Evolutionary conservation across 2,329 filamentous ascomycete genomes (phyloP), one percentile per base, ranked within the genome.

Genomic region (Pseudogymnoascus sp.): DNA sequence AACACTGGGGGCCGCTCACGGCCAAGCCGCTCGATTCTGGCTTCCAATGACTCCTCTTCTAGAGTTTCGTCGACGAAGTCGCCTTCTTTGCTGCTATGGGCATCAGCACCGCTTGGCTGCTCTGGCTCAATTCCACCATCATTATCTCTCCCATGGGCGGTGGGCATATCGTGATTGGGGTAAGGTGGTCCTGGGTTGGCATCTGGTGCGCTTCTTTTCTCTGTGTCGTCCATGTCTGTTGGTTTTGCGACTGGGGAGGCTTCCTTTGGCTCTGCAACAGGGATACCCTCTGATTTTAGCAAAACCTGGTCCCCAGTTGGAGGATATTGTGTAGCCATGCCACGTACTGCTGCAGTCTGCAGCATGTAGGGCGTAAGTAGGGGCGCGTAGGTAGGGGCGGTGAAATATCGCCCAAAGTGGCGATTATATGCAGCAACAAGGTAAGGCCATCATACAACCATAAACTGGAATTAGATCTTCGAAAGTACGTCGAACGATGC

Each of bases 1-100:
- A 86, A 85, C 30, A 74, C 74, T 8, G 77, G 72, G 5, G 84
- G 84, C 38, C 83, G 75, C 68, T 84, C 76, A 64, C 82, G 76
- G 18, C 84, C 84, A 2, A 87, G 72, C 22, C 79, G 75, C 65
- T 86, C 80, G 50, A 87, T 73, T 36, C 71, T 68, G 9, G 68
- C 65, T 62, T 71, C 64, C 20, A 62, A 37, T 12, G 70, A 67
- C 63, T 72, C 71, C 60, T 72, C 69, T 20, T 53, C 47, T 18
- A 6, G n/a, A 15, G 20, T 25, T 18, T 53, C 47, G 30, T 25
- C 33, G 4, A 14, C 35, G n/a, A 35, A 41, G 3, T 41, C 20
- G 18, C 37, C 18, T 7, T 58, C 57, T 6, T 41, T 35, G 28
- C n/a, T 18, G 6, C n/a, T 5, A 6, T 37, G 35, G 20, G 18